Base-by-base conservation (phyloP, 2,329 filamentous ascomycete genomes). In the Ophiosphaerella korrae region DNA sequence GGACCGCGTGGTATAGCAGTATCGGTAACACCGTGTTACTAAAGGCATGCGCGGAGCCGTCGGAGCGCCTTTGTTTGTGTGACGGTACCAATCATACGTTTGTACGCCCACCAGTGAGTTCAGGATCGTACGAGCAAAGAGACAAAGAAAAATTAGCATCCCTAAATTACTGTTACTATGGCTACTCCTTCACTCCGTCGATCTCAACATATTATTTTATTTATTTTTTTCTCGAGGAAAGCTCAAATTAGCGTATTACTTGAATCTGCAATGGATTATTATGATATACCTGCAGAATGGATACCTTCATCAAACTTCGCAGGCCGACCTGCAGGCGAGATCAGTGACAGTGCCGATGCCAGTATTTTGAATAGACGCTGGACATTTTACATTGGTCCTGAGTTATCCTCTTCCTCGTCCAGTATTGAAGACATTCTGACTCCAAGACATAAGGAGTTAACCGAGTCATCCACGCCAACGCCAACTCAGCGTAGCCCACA, bases 301-400 rank as follows among this genome's bases (percentile, higher is more conserved):
- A 34, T 66, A 31, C 63, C 63, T 5, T 54, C 54, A 38, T 52
- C 63, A 5, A 66, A 66, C 44, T 64, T 66, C 48, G 63, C 62
- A 32, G 53, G 54, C 24, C 55, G 60, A 7, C 62, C 63, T 38
- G 45, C 53, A n/a, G 58, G 54, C 41, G 63, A 66, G 21, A 64
- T 66, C 29, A 56, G 58, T n/a, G 62, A 63, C 32, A 51, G 26
- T 29, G 26, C 7, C 11, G 26, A 29, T 7, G 26, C 62, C 7
- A 35, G 32, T n/a, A 24, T 46, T 12, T 34, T 50, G n/a, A 55
- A 60, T 23, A 55, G 53, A 3, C 35, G 53, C 7, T 55, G 52
- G 49, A 60, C 50, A 1, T 52, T 57, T 37, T 38, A 52, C 24
- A 42, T 29, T 21, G 52, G 51, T 8, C 44, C 45, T 21, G 14